Percentiles rank a stretch among this genome's conserved stretches.
phyloP scores from a whole-genome alignment of 192 early-diverging fungal species.

The Chytriomyces confervae region DNA sequence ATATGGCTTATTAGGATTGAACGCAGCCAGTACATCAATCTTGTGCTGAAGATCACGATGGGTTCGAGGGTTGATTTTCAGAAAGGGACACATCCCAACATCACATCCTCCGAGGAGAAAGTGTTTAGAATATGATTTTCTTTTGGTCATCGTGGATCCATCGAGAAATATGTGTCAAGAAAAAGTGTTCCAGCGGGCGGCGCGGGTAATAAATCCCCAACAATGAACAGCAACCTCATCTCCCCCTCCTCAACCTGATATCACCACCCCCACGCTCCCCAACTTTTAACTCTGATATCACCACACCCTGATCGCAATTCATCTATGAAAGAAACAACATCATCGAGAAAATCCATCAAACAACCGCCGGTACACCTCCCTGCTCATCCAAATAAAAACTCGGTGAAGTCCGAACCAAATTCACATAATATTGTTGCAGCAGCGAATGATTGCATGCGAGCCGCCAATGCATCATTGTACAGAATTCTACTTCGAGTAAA shows the following conservation, averaged over 20 bases:
- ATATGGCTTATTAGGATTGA: neutral
- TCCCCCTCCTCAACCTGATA: neutral
- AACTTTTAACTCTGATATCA: neutral
- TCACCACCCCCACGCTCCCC: neutral
- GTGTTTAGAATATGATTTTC: too few species aligned
- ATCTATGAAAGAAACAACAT: too few species aligned
- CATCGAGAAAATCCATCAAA: neutral
- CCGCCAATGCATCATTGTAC: constrained; percentile 89
- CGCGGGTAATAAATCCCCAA: too few species aligned
- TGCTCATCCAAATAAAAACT: constrained; percentile 9
- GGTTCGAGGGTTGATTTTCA: too few species aligned
- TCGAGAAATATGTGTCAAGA: too few species aligned
- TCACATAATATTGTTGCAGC: constrained; percentile 92
- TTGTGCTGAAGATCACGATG: too few species aligned
- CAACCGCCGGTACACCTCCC: constrained; percentile 23
- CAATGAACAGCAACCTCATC: too few species aligned
- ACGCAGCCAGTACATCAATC: neutral
- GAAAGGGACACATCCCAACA: too few species aligned
- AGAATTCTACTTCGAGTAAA: constrained; percentile 80
- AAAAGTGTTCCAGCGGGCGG: too few species aligned
- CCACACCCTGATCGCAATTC: too few species aligned
- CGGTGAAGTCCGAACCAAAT: constrained; percentile 42
- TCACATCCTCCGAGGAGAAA: too few species aligned
- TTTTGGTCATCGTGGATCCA: too few species aligned
- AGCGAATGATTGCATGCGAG: constrained; percentile 75